Evolutionary conservation across 768 basidiomycete species (phyloP).

Genomic region (Russula griseocarnosa): DNA sequence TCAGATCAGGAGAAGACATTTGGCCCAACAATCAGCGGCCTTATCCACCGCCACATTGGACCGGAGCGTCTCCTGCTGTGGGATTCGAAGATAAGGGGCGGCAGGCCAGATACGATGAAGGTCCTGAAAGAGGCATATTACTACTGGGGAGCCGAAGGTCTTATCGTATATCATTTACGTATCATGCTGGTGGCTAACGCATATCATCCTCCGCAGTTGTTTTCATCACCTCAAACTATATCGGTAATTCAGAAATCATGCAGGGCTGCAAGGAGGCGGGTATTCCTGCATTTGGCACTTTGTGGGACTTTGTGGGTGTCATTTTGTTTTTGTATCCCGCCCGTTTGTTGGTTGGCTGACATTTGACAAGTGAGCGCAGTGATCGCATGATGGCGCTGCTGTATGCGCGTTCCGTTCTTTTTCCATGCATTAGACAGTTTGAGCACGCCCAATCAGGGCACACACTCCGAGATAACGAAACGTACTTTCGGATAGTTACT

Average conservation of each 20-base stretch:
- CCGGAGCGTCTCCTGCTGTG: slow-evolving; percentile 41
- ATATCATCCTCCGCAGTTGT: slow-evolving; percentile 33
- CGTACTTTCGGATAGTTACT: not conserved
- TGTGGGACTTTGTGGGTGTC: slow-evolving; percentile 28
- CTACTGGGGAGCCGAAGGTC: slow-evolving; percentile 38
- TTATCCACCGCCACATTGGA: slow-evolving; percentile 39
- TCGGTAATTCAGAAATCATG: slow-evolving; percentile 43
- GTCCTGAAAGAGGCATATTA: slow-evolving; percentile 38
- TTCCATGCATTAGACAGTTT: not conserved
- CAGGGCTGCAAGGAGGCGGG: slow-evolving; percentile 38
- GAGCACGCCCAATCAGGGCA: not conserved
- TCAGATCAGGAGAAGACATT: slow-evolving; percentile 46
- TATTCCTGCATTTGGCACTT: slow-evolving; percentile 40
- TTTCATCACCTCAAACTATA: slow-evolving; percentile 43
- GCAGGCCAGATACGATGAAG: slow-evolving; percentile 40
- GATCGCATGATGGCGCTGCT: not conserved
- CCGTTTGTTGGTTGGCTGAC: not conserved
- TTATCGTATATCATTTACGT: not conserved
- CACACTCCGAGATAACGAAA: not conserved
- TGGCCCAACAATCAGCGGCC: slow-evolving; percentile 41
- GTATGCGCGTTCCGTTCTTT: not conserved
- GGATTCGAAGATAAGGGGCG: slow-evolving; percentile 42
- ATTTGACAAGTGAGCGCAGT: not conserved
- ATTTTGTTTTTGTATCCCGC: not conserved
- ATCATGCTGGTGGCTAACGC: not conserved